These are phyloP conservation scores for Saussurea involucrata DNA, from an alignment of 129 eudicot species.

Conservation along the genomic window DNA sequence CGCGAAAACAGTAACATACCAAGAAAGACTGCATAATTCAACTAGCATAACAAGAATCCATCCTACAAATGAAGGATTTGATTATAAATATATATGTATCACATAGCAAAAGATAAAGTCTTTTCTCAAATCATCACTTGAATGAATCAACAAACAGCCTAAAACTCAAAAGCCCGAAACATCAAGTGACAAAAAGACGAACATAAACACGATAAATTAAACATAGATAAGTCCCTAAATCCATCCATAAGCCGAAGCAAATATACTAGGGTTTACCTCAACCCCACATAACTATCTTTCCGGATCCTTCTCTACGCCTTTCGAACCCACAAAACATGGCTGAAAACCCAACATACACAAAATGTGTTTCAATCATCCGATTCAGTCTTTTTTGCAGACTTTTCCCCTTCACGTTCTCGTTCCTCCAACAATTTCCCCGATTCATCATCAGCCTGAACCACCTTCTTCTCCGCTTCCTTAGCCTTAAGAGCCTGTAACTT, in stretches of 20 bases:
- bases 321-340: not conserved
- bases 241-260: not conserved
- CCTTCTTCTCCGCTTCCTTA: conserved; percentile 47
- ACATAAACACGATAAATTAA: not conserved
- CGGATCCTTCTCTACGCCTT: not conserved
- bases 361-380: conserved; percentile 19
- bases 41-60: not conserved
- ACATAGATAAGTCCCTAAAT: conserved; percentile 18
- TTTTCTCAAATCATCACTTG: conserved; percentile 2
- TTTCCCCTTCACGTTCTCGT: conserved; percentile 28
- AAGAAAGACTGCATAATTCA: not conserved
- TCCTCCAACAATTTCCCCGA: conserved; percentile 40
- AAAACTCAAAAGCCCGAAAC: conserved; percentile 16
- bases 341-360: too few species aligned
- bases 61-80: not conserved
- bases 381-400: conserved; percentile 13
- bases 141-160: conserved; percentile 1
- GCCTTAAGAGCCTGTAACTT: conserved; percentile 53
- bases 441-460: conserved; percentile 35
- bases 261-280: not conserved
- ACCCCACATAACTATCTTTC: not conserved
- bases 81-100: conserved; percentile 8
- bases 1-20: not conserved
- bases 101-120: conserved; percentile 13
- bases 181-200: conserved; percentile 3